Evolutionary conservation across 192 early-diverging fungal species (phyloP), one percentile per base, ranked within the genome.

Genomic region (Ambispora gerdemannii): DNA sequence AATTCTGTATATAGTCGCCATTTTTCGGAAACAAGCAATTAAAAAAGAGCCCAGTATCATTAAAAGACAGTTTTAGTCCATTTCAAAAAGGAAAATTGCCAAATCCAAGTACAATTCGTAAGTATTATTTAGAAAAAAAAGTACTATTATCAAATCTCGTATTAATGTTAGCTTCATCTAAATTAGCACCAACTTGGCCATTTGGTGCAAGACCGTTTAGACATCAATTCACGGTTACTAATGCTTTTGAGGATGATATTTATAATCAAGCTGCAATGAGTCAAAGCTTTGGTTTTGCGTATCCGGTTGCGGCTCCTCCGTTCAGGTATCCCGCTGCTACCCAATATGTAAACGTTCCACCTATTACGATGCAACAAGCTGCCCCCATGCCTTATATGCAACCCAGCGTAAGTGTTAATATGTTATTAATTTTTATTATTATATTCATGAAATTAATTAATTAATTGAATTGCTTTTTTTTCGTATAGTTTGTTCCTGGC

Each of bases 131-230:
- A 56, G 15, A 20, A 30, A 24, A 24, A 43, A 3, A 33, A 3
- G 30, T 20, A 3, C 3, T 36, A 50, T 25, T 47, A 61, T 32
- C 2, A 2, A 64, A 47, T 64, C 0, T 34, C 47, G 7, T 25
- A 27, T n/a, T 33, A 59, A 50, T 74, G 20, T 49, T 31, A n/a
- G 13, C 59, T 65, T 50, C 51, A 13, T 19, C 32, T 55, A 47
- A 49, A 0, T 68, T 78, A 68, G 78, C 76, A 19, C 85, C 87
- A 19, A 84, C 74, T 10, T 88, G 87, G 87, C 78, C 80, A 15
- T 84, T 80, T 71, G 87, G 87, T 4, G 72, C 68, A 17, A 72
- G 74, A 33, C 63, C 82, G 24, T 88, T 83, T 67, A 72, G 81
- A 49, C 78, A 83, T 36, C 77, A 86, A 56, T 84, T 85, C 68